Base-by-base conservation (phyloP, 139 green algal genomes). In the Micractinium sp. region DNA sequence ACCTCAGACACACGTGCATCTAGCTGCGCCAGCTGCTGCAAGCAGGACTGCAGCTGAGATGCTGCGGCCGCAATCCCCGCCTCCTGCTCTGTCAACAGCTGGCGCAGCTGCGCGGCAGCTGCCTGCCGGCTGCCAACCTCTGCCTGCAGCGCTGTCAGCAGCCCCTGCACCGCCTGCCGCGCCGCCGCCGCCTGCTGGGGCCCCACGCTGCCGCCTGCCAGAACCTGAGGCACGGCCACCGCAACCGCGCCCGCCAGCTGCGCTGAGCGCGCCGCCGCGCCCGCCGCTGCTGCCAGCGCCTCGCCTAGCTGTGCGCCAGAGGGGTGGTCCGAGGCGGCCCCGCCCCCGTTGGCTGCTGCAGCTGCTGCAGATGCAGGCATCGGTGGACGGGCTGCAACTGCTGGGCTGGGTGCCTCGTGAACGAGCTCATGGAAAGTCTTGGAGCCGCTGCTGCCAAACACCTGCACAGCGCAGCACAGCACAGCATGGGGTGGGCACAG, bases 401-500 rank as follows among this genome's bases (percentile, higher is more conserved):
- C 22, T 20, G 47, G 27, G 47, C 41, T 31, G n/a, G 23, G 33
- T 35, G 33, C 38, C 47, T 89, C 82, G 25, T 91, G 36, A 66
- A 92, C 56, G 61, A 92, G 53, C 61, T 92, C 69, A 79, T 89
- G 66, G 19, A 93, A 41, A 0, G 90, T 89, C 18, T 89, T 90
- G 73, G 84, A 47, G 35, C 88, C 89, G 9, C 75, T 75, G 71
- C 15, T 82, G 56, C 86, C 86, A 85, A 89, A 89, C 38, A 89
- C 76, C 77, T 90, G 87, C 53, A n/a, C 12, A 15, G 16, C n/a
- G n/a, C n/a, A n/a, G n/a, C n/a, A n/a, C n/a, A n/a, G n/a, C n/a
- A n/a, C n/a, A n/a, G n/a, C n/a, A n/a, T n/a, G n/a, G n/a, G n/a
- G n/a, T n/a, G n/a, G n/a, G n/a, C n/a, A n/a, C n/a, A n/a, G n/a